phyloP scores from a whole-genome alignment of 1,284 basidiomycete species.

The Melampsora americana region DNA sequence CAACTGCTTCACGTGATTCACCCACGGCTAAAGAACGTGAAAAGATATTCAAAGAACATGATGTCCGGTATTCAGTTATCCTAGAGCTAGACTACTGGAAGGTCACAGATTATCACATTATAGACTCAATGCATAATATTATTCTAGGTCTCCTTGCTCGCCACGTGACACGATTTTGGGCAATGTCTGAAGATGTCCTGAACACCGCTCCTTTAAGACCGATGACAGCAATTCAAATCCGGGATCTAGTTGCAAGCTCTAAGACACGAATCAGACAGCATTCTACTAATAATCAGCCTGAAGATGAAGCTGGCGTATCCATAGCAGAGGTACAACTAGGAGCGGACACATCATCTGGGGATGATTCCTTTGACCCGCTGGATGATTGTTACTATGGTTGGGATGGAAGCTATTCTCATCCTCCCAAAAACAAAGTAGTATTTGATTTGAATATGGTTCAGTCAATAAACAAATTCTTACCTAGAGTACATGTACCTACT shows the following conservation, averaged over 20 bases:
- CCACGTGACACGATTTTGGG: conserved; percentile 22
- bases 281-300: too few species aligned
- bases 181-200: conserved; percentile 21
- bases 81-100: conserved; percentile 33
- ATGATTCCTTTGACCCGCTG: conserved; percentile 15
- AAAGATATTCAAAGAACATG: conserved; percentile 7
- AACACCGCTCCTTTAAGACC: conserved; percentile 1
- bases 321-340: neutral
- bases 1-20: neutral
- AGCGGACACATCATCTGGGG: neutral
- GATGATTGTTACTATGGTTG: conserved; percentile 15
- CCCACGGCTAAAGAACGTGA: neutral
- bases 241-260: neutral
- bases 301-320: too few species aligned
- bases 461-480: conserved; percentile 18
- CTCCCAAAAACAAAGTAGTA: neutral
- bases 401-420: neutral
- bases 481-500: conserved; percentile 7
- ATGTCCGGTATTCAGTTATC: conserved; percentile 21
- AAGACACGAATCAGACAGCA: neutral
- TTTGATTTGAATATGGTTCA: conserved; percentile 3
- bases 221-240: neutral
- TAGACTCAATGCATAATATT: conserved; percentile 39
- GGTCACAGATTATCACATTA: conserved; percentile 31
- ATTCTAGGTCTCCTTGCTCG: conserved; percentile 20